These are phyloP conservation scores for Asclepias syriaca DNA, from an alignment of 257 asterid species.

Conservation along the genomic window DNA sequence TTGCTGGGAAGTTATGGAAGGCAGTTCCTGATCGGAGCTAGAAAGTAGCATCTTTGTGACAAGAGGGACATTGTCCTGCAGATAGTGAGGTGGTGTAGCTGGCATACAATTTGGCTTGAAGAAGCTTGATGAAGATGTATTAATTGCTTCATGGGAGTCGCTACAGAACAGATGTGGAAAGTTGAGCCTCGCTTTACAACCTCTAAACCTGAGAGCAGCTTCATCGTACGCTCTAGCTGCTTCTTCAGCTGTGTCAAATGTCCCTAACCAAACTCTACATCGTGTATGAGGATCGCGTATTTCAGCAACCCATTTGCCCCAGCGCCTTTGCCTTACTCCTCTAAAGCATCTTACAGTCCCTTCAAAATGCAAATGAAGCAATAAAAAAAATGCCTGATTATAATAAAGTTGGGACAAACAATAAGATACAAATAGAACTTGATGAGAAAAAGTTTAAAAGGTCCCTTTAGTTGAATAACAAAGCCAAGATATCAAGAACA, in stretches of 20 bases:
- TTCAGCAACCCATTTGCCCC: slow-evolving; percentile 49
- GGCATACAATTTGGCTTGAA: background rate
- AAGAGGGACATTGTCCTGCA: background rate
- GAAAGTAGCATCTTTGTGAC: background rate
- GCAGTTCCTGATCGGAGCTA: background rate
- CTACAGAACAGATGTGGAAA: slow-evolving; percentile 18
- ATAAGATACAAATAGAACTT: background rate
- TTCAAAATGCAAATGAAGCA: background rate
- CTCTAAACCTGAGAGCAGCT: slow-evolving; percentile 38
- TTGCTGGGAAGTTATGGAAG: background rate
- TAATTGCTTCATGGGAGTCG: background rate
- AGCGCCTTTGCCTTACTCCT: slow-evolving; percentile 39
- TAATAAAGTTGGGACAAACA: background rate
- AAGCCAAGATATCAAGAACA: background rate
- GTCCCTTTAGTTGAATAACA: too few relatives aligned
- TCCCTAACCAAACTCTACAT: slow-evolving; percentile 38
- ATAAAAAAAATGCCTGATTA: background rate
- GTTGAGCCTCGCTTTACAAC: slow-evolving; percentile 32
- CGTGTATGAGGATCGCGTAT: slow-evolving; percentile 35
- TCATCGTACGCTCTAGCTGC: slow-evolving; percentile 38
- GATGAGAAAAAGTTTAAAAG: background rate
- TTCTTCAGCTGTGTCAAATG: slow-evolving; percentile 37
- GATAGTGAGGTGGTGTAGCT: background rate
- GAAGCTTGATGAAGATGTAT: background rate
- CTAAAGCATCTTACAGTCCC: slow-evolving; percentile 20